Conservation (phyloP, 2,329 filamentous ascomycete genomes). For the Plenodomus biglobosus region DNA sequence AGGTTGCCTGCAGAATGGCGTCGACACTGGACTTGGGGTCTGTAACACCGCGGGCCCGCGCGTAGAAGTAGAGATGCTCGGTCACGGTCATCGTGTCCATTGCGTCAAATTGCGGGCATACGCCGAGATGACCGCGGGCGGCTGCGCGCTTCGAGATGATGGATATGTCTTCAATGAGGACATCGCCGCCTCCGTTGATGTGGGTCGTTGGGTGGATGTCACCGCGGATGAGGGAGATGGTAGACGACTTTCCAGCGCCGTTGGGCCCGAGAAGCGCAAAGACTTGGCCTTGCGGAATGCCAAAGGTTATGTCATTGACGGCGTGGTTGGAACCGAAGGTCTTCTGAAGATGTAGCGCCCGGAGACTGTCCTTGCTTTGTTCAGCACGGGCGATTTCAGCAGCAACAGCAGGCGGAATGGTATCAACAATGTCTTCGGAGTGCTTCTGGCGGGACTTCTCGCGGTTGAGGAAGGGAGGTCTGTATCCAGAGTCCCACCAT, state of each 20-base stretch:
- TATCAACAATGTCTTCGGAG: constrained; percentile 47
- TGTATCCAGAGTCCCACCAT: constrained; percentile 74
- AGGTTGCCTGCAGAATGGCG: constrained; percentile 78
- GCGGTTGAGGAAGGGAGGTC: constrained; percentile 55
- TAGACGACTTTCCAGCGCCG: constrained; percentile 88
- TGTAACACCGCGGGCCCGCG: constrained; percentile 74
- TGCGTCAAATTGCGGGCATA: constrained; percentile 76
- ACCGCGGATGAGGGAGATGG: constrained; percentile 85
- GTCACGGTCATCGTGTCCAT: constrained; percentile 88
- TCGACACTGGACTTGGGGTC: constrained; percentile 76
- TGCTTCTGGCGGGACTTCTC: constrained; percentile 43
- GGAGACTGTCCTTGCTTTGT: constrained; percentile 66
- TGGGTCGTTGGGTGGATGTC: constrained; percentile 71
- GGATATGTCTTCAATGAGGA: constrained; percentile 76
- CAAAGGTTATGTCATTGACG: constrained; percentile 87
- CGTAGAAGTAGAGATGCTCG: constrained; percentile 88
- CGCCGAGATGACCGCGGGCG: constrained; percentile 78
- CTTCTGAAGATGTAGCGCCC: constrained; percentile 80
- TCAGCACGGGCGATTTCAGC: constrained; percentile 66
- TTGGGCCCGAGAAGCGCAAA: constrained; percentile 90
- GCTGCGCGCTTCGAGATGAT: constrained; percentile 71
- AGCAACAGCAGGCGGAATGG: constrained; percentile 59
- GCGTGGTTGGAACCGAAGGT: constrained; percentile 70
- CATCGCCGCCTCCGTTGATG: constrained; percentile 65
- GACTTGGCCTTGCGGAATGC: constrained; percentile 75